phyloP scores from a whole-genome alignment of 1,284 basidiomycete genomes.

The Trichosporon faecale region DNA sequence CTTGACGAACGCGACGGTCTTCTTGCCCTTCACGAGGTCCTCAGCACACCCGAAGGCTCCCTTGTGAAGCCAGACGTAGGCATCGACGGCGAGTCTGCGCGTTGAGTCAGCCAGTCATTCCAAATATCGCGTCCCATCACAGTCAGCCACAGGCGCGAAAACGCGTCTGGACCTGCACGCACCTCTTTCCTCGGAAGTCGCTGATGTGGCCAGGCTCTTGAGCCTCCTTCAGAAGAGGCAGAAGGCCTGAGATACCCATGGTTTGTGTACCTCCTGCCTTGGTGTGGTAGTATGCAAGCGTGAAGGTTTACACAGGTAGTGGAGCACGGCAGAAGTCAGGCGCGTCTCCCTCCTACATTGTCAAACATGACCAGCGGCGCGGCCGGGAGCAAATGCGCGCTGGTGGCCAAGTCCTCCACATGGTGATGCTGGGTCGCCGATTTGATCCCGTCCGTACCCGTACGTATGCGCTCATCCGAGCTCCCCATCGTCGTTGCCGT shows the following conservation, averaged over 20 bases:
- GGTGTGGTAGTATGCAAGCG: background rate
- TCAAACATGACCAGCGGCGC: conserved; percentile 6
- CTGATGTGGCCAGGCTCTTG: conserved; percentile 73
- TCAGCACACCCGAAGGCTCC: conserved; percentile 89
- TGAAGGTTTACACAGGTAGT: background rate
- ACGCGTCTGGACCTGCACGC: conserved; percentile 20
- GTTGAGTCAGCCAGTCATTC: background rate
- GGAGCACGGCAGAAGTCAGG: conserved; percentile 16
- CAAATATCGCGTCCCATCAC: background rate
- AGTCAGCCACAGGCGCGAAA: conserved; percentile 2
- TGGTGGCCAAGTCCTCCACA: background rate
- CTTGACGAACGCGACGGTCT: conserved; percentile 86
- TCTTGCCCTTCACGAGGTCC: conserved; percentile 79
- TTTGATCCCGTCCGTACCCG: background rate
- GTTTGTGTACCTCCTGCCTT: background rate
- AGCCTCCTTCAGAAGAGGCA: conserved; percentile 88
- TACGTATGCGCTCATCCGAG: conserved; percentile 8
- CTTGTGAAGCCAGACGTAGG: conserved; percentile 95
- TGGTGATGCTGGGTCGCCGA: background rate
- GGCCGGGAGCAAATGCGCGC: background rate
- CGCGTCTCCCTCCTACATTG: conserved; percentile 19
- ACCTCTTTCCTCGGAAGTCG: conserved; percentile 74
- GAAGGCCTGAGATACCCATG: conserved; percentile 93
- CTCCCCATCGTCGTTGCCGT: conserved; percentile 13
- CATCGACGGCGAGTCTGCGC: conserved; percentile 40